These are phyloP conservation scores for Xylariaceae sp. DNA, from an alignment of 2,329 filamentous ascomycete species.

Conservation along the genomic window DNA sequence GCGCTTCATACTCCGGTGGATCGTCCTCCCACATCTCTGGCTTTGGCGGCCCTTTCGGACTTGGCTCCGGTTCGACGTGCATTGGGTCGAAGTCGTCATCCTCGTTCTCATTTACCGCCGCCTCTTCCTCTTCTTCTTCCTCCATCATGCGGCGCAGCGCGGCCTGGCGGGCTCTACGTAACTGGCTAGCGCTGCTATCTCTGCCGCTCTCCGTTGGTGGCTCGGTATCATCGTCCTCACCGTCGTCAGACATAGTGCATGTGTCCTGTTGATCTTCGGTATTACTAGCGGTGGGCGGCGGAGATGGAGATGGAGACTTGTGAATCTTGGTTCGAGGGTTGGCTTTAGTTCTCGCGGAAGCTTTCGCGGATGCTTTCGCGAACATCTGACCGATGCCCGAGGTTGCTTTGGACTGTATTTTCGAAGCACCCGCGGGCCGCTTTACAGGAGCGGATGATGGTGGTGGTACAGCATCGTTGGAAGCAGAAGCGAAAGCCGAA, in stretches of 20 bases:
- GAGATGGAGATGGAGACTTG: slow-evolving; percentile 12
- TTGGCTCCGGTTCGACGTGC: slow-evolving; percentile 22
- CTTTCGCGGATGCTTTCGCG: slow-evolving; percentile 30
- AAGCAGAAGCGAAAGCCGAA: slow-evolving; percentile 10
- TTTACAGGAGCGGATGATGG: slow-evolving; percentile 37
- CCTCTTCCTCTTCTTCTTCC: slow-evolving; percentile 29
- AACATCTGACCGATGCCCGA: slow-evolving; percentile 35
- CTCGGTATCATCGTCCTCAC: slow-evolving; percentile 32
- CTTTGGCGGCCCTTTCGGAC: no score
- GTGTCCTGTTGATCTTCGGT: slow-evolving; percentile 20
- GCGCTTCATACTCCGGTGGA: not conserved
- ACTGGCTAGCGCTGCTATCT: slow-evolving; percentile 20
- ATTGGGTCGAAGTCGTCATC: slow-evolving; percentile 25
- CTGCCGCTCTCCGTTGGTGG: slow-evolving; percentile 26
- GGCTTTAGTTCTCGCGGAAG: slow-evolving; percentile 30
- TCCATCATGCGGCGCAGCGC: slow-evolving; percentile 34
- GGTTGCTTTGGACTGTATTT: slow-evolving; percentile 44
- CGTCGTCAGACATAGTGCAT: slow-evolving; percentile 31
- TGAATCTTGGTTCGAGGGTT: slow-evolving; percentile 23
- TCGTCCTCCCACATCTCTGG: slow-evolving; percentile 1
- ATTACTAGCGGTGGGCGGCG: slow-evolving; percentile 12
- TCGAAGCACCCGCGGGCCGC: slow-evolving; percentile 31
- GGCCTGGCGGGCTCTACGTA: slow-evolving; percentile 28
- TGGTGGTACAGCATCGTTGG: slow-evolving; percentile 18
- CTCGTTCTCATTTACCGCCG: slow-evolving; percentile 21